A percentile compares a stretch with the other conserved stretches of the same genome.
Evolutionary conservation across 495 filamentous ascomycete species (phyloP).

Genomic region (Penicillium mononematosum): DNA sequence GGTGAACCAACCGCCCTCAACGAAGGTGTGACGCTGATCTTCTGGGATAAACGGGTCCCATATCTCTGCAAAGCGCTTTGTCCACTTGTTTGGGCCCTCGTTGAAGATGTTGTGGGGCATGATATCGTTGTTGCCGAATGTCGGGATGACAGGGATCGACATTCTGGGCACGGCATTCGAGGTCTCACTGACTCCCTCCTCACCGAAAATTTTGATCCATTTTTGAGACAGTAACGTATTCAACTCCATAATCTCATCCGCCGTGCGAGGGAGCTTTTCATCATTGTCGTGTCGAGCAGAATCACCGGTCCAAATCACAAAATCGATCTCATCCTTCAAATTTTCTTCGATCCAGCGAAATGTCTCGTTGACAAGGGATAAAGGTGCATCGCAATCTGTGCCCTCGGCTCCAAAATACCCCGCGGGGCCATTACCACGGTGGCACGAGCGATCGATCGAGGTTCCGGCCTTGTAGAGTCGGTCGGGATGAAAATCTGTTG

Average conservation of each 20-base stretch:
- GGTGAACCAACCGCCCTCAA: constrained; percentile 90
- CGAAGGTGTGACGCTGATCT: constrained; percentile 86
- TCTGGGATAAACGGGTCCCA: constrained; percentile 91
- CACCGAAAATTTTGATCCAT: constrained; percentile 71
- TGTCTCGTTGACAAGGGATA: constrained; percentile 78
- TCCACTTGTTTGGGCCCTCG: constrained; percentile 80
- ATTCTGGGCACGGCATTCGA: constrained; percentile 50
- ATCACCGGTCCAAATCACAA: constrained; percentile 97
- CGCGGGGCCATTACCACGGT: constrained; percentile 72
- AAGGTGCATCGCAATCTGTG: constrained; percentile 83
- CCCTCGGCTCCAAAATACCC: constrained; percentile 81
- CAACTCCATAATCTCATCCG: constrained; percentile 67
- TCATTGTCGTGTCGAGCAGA: constrained; percentile 95
- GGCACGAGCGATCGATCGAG: constrained; percentile 69
- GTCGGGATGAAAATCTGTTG: constrained; percentile 85
- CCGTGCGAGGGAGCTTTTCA: constrained; percentile 72
- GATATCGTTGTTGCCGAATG: constrained; percentile 95
- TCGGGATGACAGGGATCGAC: constrained; percentile 80
- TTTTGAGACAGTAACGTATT: constrained; percentile 74
- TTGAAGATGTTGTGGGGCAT: constrained; percentile 94
- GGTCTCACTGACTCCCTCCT: constrained; percentile 41
- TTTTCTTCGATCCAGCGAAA: constrained; percentile 90
- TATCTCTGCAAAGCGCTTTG: constrained; percentile 65
- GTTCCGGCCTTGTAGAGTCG: constrained; percentile 75
- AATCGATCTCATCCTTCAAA: constrained; percentile 81